phyloP scores from a whole-genome alignment of 768 basidiomycete species.

The Tulasnella sp. region DNA sequence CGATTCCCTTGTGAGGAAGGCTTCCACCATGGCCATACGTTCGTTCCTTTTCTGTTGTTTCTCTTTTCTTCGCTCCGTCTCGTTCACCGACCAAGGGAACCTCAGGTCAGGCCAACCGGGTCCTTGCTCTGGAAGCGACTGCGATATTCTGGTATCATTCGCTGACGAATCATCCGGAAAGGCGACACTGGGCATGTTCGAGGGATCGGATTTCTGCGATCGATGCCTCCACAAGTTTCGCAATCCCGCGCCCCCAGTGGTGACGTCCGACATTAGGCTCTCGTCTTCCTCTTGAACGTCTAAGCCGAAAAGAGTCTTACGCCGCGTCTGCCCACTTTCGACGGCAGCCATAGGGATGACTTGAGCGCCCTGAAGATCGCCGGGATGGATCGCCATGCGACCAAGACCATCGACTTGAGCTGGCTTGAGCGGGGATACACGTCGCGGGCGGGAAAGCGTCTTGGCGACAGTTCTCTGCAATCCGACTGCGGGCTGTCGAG shows the following conservation, averaged over 20 bases:
- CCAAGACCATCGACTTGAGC: constrained; percentile 30
- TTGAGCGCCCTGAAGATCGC: constrained; percentile 16
- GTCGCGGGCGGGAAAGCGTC: neutral
- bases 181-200: neutral
- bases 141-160: constrained; percentile 62
- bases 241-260: constrained; percentile 13
- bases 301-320: constrained; percentile 29
- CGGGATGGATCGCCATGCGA: constrained; percentile 30
- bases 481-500: neutral
- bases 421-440: constrained; percentile 29
- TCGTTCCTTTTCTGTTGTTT: constrained; percentile 57
- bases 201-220: neutral
- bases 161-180: neutral
- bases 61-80: constrained; percentile 52
- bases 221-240: constrained; percentile 36
- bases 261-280: constrained; percentile 15
- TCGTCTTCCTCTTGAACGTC: constrained; percentile 27
- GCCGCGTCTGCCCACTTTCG: constrained; percentile 11
- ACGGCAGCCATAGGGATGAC: constrained; percentile 18
- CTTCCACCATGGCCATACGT: constrained; percentile 61
- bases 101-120: constrained; percentile 77
- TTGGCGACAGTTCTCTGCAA: constrained; percentile 38
- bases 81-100: constrained; percentile 72
- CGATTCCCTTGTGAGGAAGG: constrained; percentile 69
- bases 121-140: constrained; percentile 59